A percentile compares a stretch with the other conserved stretches of the same genome.
phyloP scores from a whole-genome alignment of 2,329 filamentous ascomycete genomes.

The Neocucurbitaria cava region DNA sequence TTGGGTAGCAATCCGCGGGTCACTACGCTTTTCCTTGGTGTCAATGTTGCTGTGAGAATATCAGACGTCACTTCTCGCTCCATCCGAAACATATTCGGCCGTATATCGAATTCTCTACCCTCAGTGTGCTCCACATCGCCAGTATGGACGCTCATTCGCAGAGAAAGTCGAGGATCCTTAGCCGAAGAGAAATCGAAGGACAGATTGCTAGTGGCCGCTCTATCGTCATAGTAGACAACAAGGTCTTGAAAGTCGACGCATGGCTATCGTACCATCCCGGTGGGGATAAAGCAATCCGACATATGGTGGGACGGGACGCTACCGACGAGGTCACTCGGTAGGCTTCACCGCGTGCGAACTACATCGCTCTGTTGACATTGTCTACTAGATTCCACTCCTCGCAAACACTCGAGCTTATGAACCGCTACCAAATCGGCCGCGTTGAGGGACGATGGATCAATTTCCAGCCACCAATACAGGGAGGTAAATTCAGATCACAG shows the following conservation, averaged over 20 bases:
- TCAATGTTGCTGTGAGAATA: conserved; percentile 8
- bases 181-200: conserved; percentile 74
- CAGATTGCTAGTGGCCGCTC: conserved; percentile 82
- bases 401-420: conserved; percentile 78
- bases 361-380: conserved; percentile 8
- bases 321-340: conserved; percentile 94
- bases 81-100: background rate
- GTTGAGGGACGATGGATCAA: conserved; percentile 85
- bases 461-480: conserved; percentile 90
- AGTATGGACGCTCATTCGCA: conserved; percentile 36
- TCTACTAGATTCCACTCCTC: conserved; percentile 75
- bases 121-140: conserved; percentile 9
- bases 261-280: conserved; percentile 93
- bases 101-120: background rate
- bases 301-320: conserved; percentile 93
- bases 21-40: background rate
- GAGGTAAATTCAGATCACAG: conserved; percentile 73
- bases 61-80: background rate
- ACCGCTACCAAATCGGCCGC: conserved; percentile 80
- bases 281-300: conserved; percentile 86
- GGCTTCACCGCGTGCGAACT: conserved; percentile 32
- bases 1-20: background rate
- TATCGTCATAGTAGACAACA: conserved; percentile 80
- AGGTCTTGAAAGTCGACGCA: conserved; percentile 84
- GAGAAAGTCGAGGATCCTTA: conserved; percentile 60